Percentiles rank a stretch among this genome's conserved stretches.
phyloP scores from a whole-genome alignment of 805 yeast species.

The Lachancea lanzarotensis region DNA sequence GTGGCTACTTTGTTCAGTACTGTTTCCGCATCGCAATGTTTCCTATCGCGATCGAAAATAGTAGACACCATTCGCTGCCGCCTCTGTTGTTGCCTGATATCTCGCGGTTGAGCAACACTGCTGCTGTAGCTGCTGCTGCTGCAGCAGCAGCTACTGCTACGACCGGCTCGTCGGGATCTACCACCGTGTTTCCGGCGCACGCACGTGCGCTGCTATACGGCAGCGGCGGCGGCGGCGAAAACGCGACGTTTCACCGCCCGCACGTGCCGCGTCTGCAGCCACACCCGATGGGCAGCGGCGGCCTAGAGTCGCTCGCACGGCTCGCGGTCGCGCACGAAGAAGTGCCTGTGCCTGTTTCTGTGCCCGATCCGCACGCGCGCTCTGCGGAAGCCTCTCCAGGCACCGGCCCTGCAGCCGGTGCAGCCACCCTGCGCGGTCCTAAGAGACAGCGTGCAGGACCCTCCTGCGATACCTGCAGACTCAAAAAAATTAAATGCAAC shows the following conservation, averaged over 20 bases:
- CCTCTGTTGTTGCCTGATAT: slow-evolving; percentile 28
- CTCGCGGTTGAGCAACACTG: not conserved
- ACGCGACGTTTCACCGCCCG: not conserved
- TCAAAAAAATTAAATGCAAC: slow-evolving; percentile 67
- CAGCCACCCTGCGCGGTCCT: slow-evolving; percentile 10
- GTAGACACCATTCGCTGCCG: slow-evolving; percentile 21
- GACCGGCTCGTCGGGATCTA: no score
- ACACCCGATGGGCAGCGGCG: slow-evolving; percentile 1
- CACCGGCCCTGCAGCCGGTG: slow-evolving; percentile 1
- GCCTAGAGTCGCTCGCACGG: slow-evolving; percentile 18
- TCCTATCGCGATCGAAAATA: slow-evolving; percentile 23
- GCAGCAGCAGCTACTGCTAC: not conserved
- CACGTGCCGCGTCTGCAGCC: slow-evolving; percentile 2
- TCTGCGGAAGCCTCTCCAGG: no score
- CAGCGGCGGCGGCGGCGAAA: no score
- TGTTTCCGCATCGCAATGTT: slow-evolving; percentile 10
- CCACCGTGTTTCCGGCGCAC: no score
- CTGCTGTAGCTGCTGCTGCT: not conserved
- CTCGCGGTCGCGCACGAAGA: slow-evolving; percentile 17
- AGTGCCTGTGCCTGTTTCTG: not conserved
- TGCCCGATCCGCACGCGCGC: no score
- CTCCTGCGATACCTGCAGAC: slow-evolving; percentile 64
- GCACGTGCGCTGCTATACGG: slow-evolving; percentile 1
- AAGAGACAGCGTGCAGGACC: slow-evolving; percentile 65
- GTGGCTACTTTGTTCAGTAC: not conserved